Evolutionary conservation across 768 basidiomycete species (phyloP).

Genomic region (Suillus clintonianus): DNA sequence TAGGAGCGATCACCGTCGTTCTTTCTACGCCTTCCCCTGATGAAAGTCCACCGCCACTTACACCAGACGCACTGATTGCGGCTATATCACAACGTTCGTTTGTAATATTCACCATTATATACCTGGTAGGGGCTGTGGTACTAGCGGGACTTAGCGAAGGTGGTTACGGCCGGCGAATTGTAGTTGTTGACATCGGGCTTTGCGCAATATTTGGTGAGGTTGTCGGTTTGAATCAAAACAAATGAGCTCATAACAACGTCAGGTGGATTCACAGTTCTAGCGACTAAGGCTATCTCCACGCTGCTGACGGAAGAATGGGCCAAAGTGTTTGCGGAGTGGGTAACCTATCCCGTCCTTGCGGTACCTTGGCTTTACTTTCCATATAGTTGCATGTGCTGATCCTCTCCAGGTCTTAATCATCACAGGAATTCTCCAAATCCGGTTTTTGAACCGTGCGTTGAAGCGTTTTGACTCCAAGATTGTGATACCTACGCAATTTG

Average conservation of each 20-base stretch:
- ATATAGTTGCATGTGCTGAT: conserved; percentile 11
- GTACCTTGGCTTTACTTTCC: conserved; percentile 40
- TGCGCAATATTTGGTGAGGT: conserved; percentile 80
- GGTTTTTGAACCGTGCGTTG: conserved; percentile 82
- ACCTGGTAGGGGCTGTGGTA: conserved; percentile 53
- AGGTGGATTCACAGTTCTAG: conserved; percentile 94
- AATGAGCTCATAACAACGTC: conserved; percentile 3
- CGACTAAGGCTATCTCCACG: conserved; percentile 90
- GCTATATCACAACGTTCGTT: conserved; percentile 77
- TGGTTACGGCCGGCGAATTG: conserved; percentile 59
- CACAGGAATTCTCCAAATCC: conserved; percentile 83
- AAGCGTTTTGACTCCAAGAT: conserved; percentile 95
- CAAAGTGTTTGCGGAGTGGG: conserved; percentile 74
- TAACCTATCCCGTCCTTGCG: conserved; percentile 77
- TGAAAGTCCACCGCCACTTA: conserved; percentile 51
- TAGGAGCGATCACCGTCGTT: conserved; percentile 94
- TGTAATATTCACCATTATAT: conserved; percentile 70
- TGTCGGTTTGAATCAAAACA: background rate
- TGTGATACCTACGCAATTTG: conserved; percentile 94
- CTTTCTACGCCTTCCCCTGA: conserved; percentile 74
- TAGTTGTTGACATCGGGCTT: conserved; percentile 85
- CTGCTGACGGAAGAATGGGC: conserved; percentile 80
- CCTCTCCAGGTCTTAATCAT: conserved; percentile 57
- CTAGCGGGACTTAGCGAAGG: conserved; percentile 71
- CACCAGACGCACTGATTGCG: conserved; percentile 62